Conservation (phyloP, 768 basidiomycete genomes). For the Kwoniella dendrophila region DNA sequence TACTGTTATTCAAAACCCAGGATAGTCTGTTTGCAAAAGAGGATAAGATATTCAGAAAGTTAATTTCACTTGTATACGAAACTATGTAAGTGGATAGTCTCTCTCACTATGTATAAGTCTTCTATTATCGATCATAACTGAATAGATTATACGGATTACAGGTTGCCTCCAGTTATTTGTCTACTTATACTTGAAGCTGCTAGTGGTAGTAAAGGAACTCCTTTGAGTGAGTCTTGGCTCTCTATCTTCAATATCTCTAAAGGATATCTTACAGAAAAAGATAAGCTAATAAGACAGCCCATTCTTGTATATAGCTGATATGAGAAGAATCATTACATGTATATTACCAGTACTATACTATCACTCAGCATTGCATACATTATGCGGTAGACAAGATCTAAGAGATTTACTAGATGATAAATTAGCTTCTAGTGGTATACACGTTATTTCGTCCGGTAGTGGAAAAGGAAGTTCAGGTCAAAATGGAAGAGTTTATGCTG, state of each 20-base stretch:
- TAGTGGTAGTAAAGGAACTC: constrained; percentile 8
- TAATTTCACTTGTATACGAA: constrained; percentile 13
- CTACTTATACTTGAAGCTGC: constrained; percentile 16
- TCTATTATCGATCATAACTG: neutral
- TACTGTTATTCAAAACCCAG: constrained; percentile 14
- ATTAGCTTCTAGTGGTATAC: constrained; percentile 11
- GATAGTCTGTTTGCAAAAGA: constrained; percentile 18
- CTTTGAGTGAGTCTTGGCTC: constrained; percentile 14
- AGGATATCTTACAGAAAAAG: neutral
- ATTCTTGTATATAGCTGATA: constrained; percentile 4
- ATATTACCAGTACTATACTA: constrained; percentile 20
- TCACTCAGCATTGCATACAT: constrained; percentile 10
- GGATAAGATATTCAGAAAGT: constrained; percentile 9
- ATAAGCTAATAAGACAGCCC: neutral
- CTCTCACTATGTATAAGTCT: neutral
- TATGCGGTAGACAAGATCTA: constrained; percentile 16
- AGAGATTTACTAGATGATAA: constrained; percentile 15
- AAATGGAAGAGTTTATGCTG: constrained; percentile 4
- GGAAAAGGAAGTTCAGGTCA: constrained; percentile 15
- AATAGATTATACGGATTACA: neutral
- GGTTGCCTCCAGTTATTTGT: constrained; percentile 16
- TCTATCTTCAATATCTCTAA: neutral
- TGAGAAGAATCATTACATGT: constrained; percentile 17
- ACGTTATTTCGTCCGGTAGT: constrained; percentile 12
- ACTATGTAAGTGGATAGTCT: constrained; percentile 10